A percentile compares a stretch with the other conserved stretches of the same genome.
Evolutionary conservation across 2,329 filamentous ascomycete species (phyloP).

Genomic region (Diaporthe capsici): DNA sequence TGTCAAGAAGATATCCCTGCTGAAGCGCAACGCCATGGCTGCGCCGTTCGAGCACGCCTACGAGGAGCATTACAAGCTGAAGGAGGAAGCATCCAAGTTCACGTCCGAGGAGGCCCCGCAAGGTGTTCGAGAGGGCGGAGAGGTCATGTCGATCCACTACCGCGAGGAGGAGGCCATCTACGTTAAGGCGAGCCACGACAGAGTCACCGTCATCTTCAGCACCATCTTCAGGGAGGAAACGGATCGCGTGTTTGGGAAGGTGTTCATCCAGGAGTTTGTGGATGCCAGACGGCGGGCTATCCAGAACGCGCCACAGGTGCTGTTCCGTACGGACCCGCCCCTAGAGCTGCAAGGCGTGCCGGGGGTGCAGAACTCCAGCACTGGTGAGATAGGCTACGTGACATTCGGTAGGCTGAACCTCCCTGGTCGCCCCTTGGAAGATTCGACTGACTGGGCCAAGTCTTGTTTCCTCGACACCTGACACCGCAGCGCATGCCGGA

Average conservation of each 20-base stretch:
- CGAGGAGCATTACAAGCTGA: constrained; percentile 87
- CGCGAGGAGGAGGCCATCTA: constrained; percentile 99
- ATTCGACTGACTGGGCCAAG: constrained; percentile 60
- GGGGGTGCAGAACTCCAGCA: constrained; percentile 81
- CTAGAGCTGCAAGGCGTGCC: constrained; percentile 90
- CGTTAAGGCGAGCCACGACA: constrained; percentile 96
- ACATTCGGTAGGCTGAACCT: constrained; percentile 82
- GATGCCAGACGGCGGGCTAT: constrained; percentile 95
- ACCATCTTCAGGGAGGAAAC: constrained; percentile 99
- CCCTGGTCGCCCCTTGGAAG: neutral
- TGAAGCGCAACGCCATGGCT: constrained; percentile 99
- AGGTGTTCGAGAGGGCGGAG: constrained; percentile 88
- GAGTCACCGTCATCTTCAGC: constrained; percentile 99
- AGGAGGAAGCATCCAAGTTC: constrained; percentile 91
- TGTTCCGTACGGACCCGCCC: constrained; percentile 95
- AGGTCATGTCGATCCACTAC: constrained; percentile 97
- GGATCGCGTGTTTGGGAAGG: constrained; percentile 96
- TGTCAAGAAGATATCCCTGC: constrained; percentile 85
- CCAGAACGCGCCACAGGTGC: constrained; percentile 97
- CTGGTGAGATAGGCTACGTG: constrained; percentile 94
- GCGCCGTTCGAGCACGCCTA: constrained; percentile 98
- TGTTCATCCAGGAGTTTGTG: constrained; percentile 98
- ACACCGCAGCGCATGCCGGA: constrained; percentile 91
- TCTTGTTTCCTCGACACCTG: constrained; percentile 95
- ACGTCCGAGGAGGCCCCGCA: constrained; percentile 95